Evolutionary conservation across 1,284 basidiomycete genomes (phyloP).

Genomic region (Microbotryum intermedium): DNA sequence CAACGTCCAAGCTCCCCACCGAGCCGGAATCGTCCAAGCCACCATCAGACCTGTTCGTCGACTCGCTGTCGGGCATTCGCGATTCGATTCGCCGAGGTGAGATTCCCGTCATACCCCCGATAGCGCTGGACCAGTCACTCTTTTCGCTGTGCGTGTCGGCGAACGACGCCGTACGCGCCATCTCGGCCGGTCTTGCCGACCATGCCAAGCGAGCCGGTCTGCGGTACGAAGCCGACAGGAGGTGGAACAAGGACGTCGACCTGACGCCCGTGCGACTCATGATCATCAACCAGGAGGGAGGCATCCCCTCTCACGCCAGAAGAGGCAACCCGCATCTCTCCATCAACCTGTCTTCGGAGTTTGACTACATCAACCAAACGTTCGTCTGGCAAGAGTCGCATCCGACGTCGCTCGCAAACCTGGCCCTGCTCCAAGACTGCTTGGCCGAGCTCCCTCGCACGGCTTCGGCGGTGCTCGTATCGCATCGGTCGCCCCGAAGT

Average conservation of each 20-base stretch:
- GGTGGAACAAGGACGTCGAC: slow-evolving; percentile 35
- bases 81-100: slow-evolving; percentile 83
- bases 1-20: slow-evolving; percentile 9
- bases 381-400: slow-evolving; percentile 79
- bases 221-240: slow-evolving; percentile 26
- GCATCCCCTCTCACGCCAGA: slow-evolving; percentile 94
- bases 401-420: slow-evolving; percentile 78
- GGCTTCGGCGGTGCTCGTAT: slow-evolving; percentile 91
- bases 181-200: slow-evolving; percentile 73
- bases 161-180: slow-evolving; percentile 82
- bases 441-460: slow-evolving; percentile 85
- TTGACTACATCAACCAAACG: slow-evolving; percentile 72
- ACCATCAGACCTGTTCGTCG: slow-evolving; percentile 28
- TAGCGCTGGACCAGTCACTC: slow-evolving; percentile 84
- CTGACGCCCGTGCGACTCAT: slow-evolving; percentile 74
- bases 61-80: slow-evolving; percentile 51
- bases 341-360: slow-evolving; percentile 88
- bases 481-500: slow-evolving; percentile 88
- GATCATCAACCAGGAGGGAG: slow-evolving; percentile 95
- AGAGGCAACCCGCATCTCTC: slow-evolving; percentile 89
- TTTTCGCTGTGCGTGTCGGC: slow-evolving; percentile 75
- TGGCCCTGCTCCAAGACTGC: slow-evolving; percentile 79
- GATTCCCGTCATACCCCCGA: slow-evolving; percentile 91
- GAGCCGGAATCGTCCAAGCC: slow-evolving; percentile 8
- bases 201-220: slow-evolving; percentile 26